Evolutionary conservation across 2,329 filamentous ascomycete genomes (phyloP), one percentile per base, ranked within the genome.

Genomic region (Talaromyces marneffei): DNA sequence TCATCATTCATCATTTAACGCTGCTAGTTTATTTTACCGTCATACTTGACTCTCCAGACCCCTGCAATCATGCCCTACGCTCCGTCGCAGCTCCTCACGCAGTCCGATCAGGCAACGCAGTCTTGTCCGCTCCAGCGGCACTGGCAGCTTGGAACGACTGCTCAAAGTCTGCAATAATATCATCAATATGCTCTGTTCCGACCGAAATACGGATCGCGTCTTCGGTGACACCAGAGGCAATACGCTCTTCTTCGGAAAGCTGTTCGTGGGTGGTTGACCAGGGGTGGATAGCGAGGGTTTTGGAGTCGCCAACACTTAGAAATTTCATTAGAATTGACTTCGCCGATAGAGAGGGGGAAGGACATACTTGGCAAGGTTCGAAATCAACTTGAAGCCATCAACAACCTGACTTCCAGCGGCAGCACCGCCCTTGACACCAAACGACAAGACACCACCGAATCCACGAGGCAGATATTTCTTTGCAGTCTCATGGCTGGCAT

Each of bases 191-290:
- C 79, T 97, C 93, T 0, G 89, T 96, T 57, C 93, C 93, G 62
- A 97, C 92, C 0, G 92, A 97, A 71, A 97, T 94, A 65, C 93
- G 90, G 76, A 97, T 96, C 40, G 92, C 86, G 71, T 96, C 93
- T 83, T 91, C 74, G 16, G 91, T 94, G 10, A 94, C 91, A 68
- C 93, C 93, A 23, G 90, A 93, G 72, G 80, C 86, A 57, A 83
- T 73, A 77, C 87, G 91, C 82, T 97, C 93, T 72, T 92, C 83
- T 31, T 93, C 89, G 25, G 82, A 86, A 62, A 97, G 82, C 79
- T 97, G 93, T 80, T 96, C 90, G 75, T 97, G 93, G 2, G 93
- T 97, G 2, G 93, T 97, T 5, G 87, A 90, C 91, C 92, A 96
- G 23, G 93, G 93, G 77, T 97, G 92, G 68, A 97, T 96, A 25